Base-by-base conservation (phyloP, 2,329 filamentous ascomycete species). In the Cladophialophora exuberans region DNA sequence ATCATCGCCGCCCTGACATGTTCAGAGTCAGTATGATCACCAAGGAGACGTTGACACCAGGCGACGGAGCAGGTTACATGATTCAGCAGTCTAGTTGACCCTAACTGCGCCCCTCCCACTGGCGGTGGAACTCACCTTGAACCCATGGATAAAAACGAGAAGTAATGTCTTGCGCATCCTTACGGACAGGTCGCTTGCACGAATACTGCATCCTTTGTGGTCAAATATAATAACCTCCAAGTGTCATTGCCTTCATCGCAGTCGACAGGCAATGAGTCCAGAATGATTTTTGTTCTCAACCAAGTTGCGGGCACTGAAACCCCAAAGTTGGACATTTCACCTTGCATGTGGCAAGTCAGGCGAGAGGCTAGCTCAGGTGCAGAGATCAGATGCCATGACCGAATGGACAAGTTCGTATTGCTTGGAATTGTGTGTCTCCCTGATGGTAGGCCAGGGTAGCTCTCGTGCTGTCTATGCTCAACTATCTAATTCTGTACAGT, bases 121-220 rank as follows among this genome's bases (percentile, higher is more conserved):
- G 31, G 17, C 4, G 28, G 25, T 11, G 28, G 20, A 11, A 48
- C 66, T 33, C 62, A 77, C 75, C 69, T 77, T 75, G 64, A 78
- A 78, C 33, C 76, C 76, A 55, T 78, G 76, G 25, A 78, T 76
- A 54, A 77, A 77, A 42, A 76, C 75, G 36, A 78, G 65, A 42
- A 78, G 66, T 35, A 78, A 63, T 54, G 73, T 76, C 59, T 76
- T 77, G 57, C 68, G 72, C 75, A 76, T 77, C 52, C 56, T 71
- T 59, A 52, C 59, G 30, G 57, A 55, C 57, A 41, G 18, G 44
- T 6, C 17, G 39, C 30, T 42, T 15, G 23, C 25, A 53, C 20
- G 13, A 39, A 51, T 36, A 30, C 60, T 58, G 54, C 60, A 62
- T 62, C 52, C 33, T 60, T 44, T 28, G 50, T 25, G 22, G 9